Base-by-base conservation (phyloP, 2,329 filamentous ascomycete genomes). In the Aureobasidium sp. region DNA sequence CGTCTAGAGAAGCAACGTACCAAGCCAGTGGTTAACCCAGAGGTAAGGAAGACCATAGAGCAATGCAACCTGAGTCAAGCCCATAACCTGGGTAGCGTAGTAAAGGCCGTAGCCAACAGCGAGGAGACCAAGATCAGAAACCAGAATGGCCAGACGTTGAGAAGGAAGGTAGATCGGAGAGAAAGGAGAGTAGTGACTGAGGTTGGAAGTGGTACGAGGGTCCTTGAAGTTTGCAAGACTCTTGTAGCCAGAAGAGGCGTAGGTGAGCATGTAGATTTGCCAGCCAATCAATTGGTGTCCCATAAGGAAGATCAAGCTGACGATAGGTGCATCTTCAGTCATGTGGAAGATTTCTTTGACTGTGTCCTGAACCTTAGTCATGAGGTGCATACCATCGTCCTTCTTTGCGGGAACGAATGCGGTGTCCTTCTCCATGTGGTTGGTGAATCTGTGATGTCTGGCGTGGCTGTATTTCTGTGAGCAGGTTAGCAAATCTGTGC, bases 11-110 rank as follows among this genome's bases (percentile, higher is more conserved):
- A n/a, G 19, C 1, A 12, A 75, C 79, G 68, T 75, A 84, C 81
- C 80, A 60, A 89, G 79, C 85, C 85, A 89, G 77, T 88, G 83
- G 76, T 89, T 85, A 37, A 87, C 81, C 85, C 85, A 88, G 64
- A 87, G 70, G 72, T 87, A 89, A 17, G 87, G 86, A 39, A 86
- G 77, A 31, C 78, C 76, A 71, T 88, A 89, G 17, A 87, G 74
- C 49, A 85, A 74, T 60, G 81, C 74, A 17, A 85, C 78, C 47
- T 80, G 86, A 68, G 78, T 79, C 65, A 75, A 77, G 40, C 83
- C 85, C n/a, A 86, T 75, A 31, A 78, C 72, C 67, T 79, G 77
- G 11, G 79, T 76, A 27, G 77, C 78, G 61, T 77, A 75, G 70
- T 82, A 85, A 47, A 88, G 74, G 11, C 73, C 77, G 8, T 74